Percentiles rank a stretch among this genome's conserved stretches.
These are phyloP conservation scores for Clarireedia hainanense DNA, from an alignment of 2,329 filamentous ascomycete species.

Conservation along the genomic window DNA sequence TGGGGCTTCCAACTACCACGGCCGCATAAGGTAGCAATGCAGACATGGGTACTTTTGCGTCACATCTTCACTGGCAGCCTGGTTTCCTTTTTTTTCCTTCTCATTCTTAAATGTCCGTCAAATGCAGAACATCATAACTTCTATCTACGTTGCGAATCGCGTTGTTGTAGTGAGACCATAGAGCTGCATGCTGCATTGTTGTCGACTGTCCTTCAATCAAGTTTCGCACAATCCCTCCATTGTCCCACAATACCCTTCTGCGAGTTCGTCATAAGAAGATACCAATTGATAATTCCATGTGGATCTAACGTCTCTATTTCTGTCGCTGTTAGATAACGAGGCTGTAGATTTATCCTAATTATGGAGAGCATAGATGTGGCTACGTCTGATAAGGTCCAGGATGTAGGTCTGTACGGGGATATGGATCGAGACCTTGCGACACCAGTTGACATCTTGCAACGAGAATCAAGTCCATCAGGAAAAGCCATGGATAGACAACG, in stretches of 20 bases:
- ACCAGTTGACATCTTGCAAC: slow-evolving; percentile 1
- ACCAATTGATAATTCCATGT: background rate
- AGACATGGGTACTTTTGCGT: background rate
- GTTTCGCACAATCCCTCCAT: background rate
- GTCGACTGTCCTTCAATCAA: background rate
- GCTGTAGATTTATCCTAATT: slow-evolving; percentile 4
- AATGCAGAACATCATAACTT: background rate
- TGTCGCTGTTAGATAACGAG: background rate
- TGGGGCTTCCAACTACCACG: slow-evolving; percentile 4
- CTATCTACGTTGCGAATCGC: slow-evolving; percentile 2
- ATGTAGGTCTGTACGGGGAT: slow-evolving; percentile 1
- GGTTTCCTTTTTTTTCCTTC: slow-evolving; percentile 3
- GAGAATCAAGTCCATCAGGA: slow-evolving; percentile 1
- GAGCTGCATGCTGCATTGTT: background rate
- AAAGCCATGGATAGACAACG: slow-evolving; percentile 9
- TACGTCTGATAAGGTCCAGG: slow-evolving; percentile 6
- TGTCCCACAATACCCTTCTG: slow-evolving; percentile 5
- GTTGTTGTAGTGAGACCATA: slow-evolving; percentile 6
- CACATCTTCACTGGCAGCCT: slow-evolving; percentile 6
- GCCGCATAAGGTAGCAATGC: slow-evolving; percentile 9
- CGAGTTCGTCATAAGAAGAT: slow-evolving; percentile 2
- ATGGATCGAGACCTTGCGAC: slow-evolving; percentile 5
- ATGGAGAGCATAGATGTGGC: slow-evolving; percentile 10
- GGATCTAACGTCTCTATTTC: background rate
- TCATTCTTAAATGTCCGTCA: background rate